Evolutionary conservation across 768 basidiomycete species (phyloP).

Genomic region (Agrocybe praecox): DNA sequence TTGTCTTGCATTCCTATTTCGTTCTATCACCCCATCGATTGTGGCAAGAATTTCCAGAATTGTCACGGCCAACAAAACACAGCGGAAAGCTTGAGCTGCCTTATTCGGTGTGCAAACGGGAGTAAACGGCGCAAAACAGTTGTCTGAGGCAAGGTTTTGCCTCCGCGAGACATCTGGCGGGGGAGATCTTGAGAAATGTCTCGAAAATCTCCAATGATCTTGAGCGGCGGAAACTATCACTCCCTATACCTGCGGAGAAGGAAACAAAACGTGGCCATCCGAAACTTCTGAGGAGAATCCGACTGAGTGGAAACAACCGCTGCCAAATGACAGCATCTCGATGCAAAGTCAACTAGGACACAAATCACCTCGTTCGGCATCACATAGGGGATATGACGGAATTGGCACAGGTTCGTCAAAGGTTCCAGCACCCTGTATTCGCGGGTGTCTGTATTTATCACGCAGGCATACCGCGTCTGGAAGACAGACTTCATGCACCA

Average conservation of each 20-base stretch:
- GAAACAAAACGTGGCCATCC: constrained; percentile 18
- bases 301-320: constrained; percentile 6
- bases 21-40: not conserved
- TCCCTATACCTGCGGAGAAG: constrained; percentile 4
- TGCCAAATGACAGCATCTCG: constrained; percentile 3
- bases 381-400: constrained; percentile 7
- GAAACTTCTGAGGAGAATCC: constrained; percentile 13
- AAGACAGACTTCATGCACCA: constrained; percentile 9
- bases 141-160: not conserved
- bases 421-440: constrained; percentile 7
- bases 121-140: not conserved
- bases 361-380: constrained; percentile 5
- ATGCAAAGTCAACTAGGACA: constrained; percentile 7
- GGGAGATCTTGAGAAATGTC: not conserved
- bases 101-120: not conserved
- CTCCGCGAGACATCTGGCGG: not conserved
- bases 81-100: not conserved
- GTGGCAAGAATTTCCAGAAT: not conserved
- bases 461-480: constrained; percentile 5
- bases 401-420: constrained; percentile 2
- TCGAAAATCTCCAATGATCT: not conserved
- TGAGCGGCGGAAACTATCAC: not conserved
- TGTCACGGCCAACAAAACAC: not conserved
- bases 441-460: constrained; percentile 4
- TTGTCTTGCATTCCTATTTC: not conserved